Conservation (phyloP, 148 eudicot genomes). For the Cornus florida region DNA sequence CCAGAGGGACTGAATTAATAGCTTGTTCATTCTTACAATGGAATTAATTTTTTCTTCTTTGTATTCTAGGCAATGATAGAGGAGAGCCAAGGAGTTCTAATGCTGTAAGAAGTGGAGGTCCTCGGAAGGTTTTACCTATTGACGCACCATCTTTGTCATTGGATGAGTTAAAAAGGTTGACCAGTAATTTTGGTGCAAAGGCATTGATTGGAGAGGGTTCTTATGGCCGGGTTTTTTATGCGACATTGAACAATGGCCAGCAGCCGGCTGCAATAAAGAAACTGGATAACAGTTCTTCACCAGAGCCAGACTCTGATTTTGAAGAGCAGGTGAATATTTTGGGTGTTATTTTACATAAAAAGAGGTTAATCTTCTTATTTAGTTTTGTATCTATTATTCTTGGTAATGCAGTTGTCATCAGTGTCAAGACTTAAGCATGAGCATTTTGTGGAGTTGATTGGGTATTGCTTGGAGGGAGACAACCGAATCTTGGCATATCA, state of each 20-base stretch:
- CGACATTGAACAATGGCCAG: conserved; percentile 46
- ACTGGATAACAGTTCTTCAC: conserved; percentile 66
- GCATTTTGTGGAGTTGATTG: conserved; percentile 60
- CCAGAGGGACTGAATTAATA: neutral
- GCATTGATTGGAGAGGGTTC: conserved; percentile 83
- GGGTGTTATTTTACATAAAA: neutral
- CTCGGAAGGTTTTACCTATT: conserved; percentile 55
- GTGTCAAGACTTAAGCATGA: conserved; percentile 80
- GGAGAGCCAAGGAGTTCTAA: conserved; percentile 62
- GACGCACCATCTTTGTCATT: conserved; percentile 65
- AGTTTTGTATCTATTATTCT: neutral
- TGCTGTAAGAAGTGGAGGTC: conserved; percentile 51
- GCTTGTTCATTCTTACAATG: neutral
- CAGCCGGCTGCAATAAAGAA: conserved; percentile 65
- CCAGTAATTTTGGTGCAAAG: conserved; percentile 59
- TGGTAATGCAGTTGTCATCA: conserved; percentile 49
- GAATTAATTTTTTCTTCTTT: neutral
- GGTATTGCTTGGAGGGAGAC: conserved; percentile 60
- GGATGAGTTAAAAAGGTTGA: conserved; percentile 52
- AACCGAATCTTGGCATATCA: conserved; percentile 71
- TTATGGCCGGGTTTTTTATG: conserved; percentile 79
- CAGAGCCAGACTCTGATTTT: conserved; percentile 66
- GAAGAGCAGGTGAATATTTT: conserved; percentile 41
- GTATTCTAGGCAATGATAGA: conserved; percentile 49
- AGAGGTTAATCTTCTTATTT: neutral